Base-by-base conservation (phyloP, 2,329 filamentous ascomycete species). In the Ceratocystis cacaofunesta region DNA sequence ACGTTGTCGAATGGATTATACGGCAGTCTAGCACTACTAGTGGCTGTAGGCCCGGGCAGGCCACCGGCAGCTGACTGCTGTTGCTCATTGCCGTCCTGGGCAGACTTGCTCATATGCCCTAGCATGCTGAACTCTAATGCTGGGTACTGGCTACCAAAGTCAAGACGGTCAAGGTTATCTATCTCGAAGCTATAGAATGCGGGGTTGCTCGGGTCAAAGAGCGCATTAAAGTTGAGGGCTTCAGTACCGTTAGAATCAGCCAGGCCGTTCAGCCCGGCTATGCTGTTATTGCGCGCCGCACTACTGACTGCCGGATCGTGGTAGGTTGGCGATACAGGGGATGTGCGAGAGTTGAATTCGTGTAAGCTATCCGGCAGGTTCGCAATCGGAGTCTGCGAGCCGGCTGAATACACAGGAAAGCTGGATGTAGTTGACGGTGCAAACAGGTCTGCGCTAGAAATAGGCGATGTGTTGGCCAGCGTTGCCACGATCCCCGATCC, bases 101-200 rank as follows among this genome's bases (percentile, higher is more conserved):
- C 66, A 4, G 62, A 62, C 58, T 65, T 67, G 4, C 90, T 90
- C 89, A 99, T 95, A 74, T 97, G 92, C 32, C 90, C 91, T 0
- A 99, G 83, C 83, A 97, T 96, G 64, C 91, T 89, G 74, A 97
- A 96, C 74, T 97, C 94, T 74, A 96, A 81, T 19, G 92, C 92
- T 68, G 92, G 92, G 72, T 97, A 99, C 69, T 95, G 90, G 73
- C 94, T 97, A 65, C 91, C 92, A 74, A 97, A 99, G 66, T 77
- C 76, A 15, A 69, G 64, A 30, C 67, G 64, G 73, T 94, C 94
- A 73, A 96, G 82, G 67, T 90, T 91, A 65, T 95, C 91, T 10
- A 96, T 84, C 73, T 97, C 92, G 74, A 97, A 96, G 73, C 96
- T 96, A 81, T 95, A 96, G 65, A 96, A 77, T 0, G 91, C 89